Evolutionary conservation across 2,329 filamentous ascomycete species (phyloP), one percentile per base, ranked within the genome.

Genomic region (Neoascochyta sp.): DNA sequence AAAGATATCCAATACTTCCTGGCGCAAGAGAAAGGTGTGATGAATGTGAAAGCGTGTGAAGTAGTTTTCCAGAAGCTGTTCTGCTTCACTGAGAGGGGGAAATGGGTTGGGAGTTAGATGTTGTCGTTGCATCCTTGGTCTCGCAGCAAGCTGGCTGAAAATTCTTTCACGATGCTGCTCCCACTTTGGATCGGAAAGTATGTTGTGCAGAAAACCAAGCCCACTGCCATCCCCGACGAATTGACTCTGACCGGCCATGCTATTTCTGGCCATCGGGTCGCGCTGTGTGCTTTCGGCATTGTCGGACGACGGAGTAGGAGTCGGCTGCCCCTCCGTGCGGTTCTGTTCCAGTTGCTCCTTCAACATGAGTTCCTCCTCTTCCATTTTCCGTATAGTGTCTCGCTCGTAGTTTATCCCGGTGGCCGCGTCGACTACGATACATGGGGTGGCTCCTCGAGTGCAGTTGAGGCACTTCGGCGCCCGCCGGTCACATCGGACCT

Each of bases 151-250:
- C 24, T 45, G 39, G 9, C 32, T 27, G 9, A 43, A 25, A 4
- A 43, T 41, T 1, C 38, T 33, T 2, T 28, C 19, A 11, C 42
- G 34, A 13, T 43, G 42, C 8, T 27, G 42, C 23, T 40, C 28
- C 42, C 42, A 43, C 13, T 39, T 43, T 7, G 29, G 22, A 7
- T 45, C 34, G 5, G 42, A 45, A 9, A 43, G 24, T 12, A 43
- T 45, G 9, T 21, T 36, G 11, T 43, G 36, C 10, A 45, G 17
- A 21, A 45, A 45, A 9, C 43, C 43, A 7, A 46, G 20, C 3
- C 40, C 37, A 34, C 40, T 46, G 9, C 43, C 37, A 29, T 46
- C 40, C 7, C 40, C 40, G n/a, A 43, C 43, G 22, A 36, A 46
- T 2, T 37, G 34, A 15, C 24, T 32, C n/a, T 37, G 29, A 7